Base-by-base conservation (phyloP, 257 asterid species). In the Jaltomata sinuosa region DNA sequence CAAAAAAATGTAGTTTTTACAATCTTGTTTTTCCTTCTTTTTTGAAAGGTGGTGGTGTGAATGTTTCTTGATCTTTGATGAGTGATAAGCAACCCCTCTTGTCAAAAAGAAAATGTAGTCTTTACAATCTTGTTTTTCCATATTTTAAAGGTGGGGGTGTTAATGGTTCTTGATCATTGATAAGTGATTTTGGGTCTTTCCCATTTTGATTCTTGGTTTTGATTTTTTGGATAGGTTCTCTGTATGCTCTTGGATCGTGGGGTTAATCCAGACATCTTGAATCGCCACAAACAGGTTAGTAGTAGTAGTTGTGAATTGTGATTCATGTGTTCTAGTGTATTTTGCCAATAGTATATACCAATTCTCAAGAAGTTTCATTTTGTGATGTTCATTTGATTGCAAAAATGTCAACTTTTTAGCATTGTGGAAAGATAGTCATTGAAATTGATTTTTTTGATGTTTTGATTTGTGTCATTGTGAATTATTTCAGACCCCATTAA, bases 231-330 rank as follows among this genome's bases (percentile, higher is more conserved):
- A 74, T 89, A 95, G 98, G 94, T 95, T 83, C 93, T 95, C 1
- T 90, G 91, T 38, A 52, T 92, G 93, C 94, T 95, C 79, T 84
- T 95, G 92, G 91, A 93, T 89, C 92, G 93, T 78, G 88, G 87
- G 52, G 89, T 91, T 55, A 85, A 90, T 80, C 97, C 97, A 3
- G 97, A 95, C 87, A 84, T 92, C 25, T 83, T 93, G 86, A 92
- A 93, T 90, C 94, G 95, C 61, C 94, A 91, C 55, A 95, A 92
- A 89, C 97, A 95, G 94, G 98, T 94, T 69, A n/a, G 36, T 50
- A n/a, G 16, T 81, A 14, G 67, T 62, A 7, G 8, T 64, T 31
- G 65, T 32, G 11, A 11, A 31, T 59, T 11, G 19, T 45, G 52
- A 82, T 45, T 16, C 11, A 8, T 45, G 9, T 76, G 40, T 25